These are phyloP conservation scores for Insectozyma bohioensis DNA, from an alignment of 1,139 yeast genomes.

Conservation along the genomic window DNA sequence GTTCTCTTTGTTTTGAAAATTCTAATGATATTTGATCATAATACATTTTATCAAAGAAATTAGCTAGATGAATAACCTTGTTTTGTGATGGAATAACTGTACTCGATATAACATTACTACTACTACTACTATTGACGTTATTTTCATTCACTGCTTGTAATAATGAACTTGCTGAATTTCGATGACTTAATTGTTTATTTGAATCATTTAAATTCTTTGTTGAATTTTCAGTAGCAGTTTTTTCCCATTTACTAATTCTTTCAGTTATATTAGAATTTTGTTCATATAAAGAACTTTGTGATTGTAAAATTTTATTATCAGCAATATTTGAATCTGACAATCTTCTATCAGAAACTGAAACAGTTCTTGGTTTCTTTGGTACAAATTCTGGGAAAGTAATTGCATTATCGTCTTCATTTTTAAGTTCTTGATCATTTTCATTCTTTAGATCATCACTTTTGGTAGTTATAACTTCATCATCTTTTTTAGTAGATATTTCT, in stretches of 20 bases:
- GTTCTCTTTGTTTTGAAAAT: constrained; percentile 83
- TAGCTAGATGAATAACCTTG: constrained; percentile 63
- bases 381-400: constrained; percentile 8
- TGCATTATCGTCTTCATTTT: constrained; percentile 5
- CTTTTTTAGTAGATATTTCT: not conserved
- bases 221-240: constrained; percentile 12
- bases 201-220: constrained; percentile 3
- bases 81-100: constrained; percentile 19
- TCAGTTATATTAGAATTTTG: constrained; percentile 16
- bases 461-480: not conserved
- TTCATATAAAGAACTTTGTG: constrained; percentile 12
- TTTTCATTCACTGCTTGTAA: no score
- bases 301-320: constrained; percentile 15
- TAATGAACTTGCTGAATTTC: constrained; percentile 12
- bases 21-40: constrained; percentile 81
- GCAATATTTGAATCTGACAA: constrained; percentile 12
- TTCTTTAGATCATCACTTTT: constrained; percentile 8
- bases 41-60: constrained; percentile 71
- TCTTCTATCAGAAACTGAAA: constrained; percentile 3
- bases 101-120: not conserved
- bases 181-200: constrained; percentile 8
- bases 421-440: constrained; percentile 19
- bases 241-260: constrained; percentile 16
- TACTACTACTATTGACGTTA: not conserved
- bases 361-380: constrained; percentile 9